phyloP scores from a whole-genome alignment of 1,284 basidiomycete genomes.

The Austroboletus niveus region DNA sequence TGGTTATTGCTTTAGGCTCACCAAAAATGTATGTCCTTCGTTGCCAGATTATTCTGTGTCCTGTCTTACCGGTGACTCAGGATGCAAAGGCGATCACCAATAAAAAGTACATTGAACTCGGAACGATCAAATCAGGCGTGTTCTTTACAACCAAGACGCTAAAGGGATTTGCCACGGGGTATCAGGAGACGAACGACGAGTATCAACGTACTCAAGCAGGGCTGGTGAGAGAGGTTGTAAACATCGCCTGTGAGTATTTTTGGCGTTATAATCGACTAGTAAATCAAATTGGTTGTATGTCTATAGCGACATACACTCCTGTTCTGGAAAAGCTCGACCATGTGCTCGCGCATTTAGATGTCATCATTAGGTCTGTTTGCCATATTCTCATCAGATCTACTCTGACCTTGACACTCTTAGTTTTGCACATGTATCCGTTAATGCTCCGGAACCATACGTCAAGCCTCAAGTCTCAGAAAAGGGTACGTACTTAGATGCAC shows the following conservation, averaged over 20 bases:
- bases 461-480: constrained; percentile 76
- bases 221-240: constrained; percentile 92
- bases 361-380: constrained; percentile 70
- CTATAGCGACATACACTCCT: constrained; percentile 82
- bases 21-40: constrained; percentile 72
- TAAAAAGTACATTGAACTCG: constrained; percentile 81
- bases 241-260: constrained; percentile 74
- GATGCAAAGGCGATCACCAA: constrained; percentile 77
- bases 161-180: constrained; percentile 74
- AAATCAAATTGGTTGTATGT: constrained; percentile 29
- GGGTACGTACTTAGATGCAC: constrained; percentile 43
- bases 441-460: constrained; percentile 85
- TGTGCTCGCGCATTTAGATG: constrained; percentile 88
- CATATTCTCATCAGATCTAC: background rate
- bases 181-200: constrained; percentile 63
- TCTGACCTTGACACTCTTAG: constrained; percentile 36
- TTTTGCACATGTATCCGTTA: constrained; percentile 88
- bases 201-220: constrained; percentile 79
- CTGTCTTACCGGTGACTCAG: constrained; percentile 38
- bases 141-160: constrained; percentile 88
- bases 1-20: constrained; percentile 92
- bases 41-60: background rate
- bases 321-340: constrained; percentile 89
- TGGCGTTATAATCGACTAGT: background rate
- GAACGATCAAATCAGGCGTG: constrained; percentile 84